Evolutionary conservation across 192 early-diverging fungal species (phyloP).

Genomic region (Linnemannia schmuckeri): DNA sequence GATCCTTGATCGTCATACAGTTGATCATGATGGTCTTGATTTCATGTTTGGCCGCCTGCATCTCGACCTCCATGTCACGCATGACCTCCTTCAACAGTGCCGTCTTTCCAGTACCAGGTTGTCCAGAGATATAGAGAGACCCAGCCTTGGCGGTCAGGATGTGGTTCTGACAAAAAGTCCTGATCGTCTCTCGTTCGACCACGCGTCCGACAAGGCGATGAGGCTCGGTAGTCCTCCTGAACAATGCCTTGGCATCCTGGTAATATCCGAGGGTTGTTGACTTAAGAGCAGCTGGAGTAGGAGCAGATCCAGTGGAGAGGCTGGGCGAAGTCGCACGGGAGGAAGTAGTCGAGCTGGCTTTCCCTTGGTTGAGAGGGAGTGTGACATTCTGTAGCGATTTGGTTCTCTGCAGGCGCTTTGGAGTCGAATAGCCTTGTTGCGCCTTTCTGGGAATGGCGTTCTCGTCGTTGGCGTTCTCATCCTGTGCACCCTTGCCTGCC

Average conservation of each 20-base stretch:
- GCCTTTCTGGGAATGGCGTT: not conserved
- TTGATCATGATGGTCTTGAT: constrained; percentile 81
- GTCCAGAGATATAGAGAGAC: constrained; percentile 89
- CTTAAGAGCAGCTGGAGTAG: not conserved
- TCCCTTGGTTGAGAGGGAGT: not conserved
- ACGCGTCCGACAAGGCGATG: constrained; percentile 75
- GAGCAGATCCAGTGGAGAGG: not conserved
- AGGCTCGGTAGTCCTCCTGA: constrained; percentile 71
- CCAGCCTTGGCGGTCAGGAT: constrained; percentile 66
- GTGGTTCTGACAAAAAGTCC: constrained; percentile 65
- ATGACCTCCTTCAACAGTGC: constrained; percentile 79
- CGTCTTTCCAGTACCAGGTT: constrained; percentile 96
- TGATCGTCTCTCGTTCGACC: constrained; percentile 65
- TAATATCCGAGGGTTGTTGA: constrained; percentile 32
- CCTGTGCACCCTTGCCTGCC: not conserved
- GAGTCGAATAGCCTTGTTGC: constrained; percentile 23
- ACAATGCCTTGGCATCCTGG: constrained; percentile 74
- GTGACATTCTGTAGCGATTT: not conserved
- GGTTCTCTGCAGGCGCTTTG: constrained; percentile 20
- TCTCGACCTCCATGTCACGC: constrained; percentile 53
- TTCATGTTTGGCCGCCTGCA: constrained; percentile 51
- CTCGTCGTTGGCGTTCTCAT: constrained; percentile 19
- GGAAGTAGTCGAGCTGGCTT: not conserved
- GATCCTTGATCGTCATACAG: constrained; percentile 87
- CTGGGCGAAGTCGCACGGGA: not conserved